phyloP scores from a whole-genome alignment of 2,329 filamentous ascomycete species.

The Sphaerulina vaccinii region DNA sequence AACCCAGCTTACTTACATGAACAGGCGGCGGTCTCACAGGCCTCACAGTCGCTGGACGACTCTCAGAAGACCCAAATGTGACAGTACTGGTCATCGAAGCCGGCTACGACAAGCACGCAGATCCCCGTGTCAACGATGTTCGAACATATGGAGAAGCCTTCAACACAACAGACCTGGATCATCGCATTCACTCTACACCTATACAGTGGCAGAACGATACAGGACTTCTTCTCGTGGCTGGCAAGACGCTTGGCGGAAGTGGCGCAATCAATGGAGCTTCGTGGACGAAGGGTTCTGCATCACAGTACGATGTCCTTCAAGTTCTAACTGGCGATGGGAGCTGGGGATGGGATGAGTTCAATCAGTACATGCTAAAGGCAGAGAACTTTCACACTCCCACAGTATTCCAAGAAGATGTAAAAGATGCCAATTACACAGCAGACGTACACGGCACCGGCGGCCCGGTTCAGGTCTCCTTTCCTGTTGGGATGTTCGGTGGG shows the following conservation, averaged over 20 bases:
- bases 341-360: constrained; percentile 30
- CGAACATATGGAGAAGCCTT: constrained; percentile 29
- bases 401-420: constrained; percentile 13
- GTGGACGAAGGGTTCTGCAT: constrained; percentile 33
- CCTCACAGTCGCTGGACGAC: constrained; percentile 27
- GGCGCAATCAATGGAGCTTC: constrained; percentile 31
- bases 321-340: constrained; percentile 30
- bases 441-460: constrained; percentile 24
- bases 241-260: constrained; percentile 31
- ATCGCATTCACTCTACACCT: constrained; percentile 26
- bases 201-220: constrained; percentile 26
- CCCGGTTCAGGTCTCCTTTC: constrained; percentile 30
- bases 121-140: constrained; percentile 27
- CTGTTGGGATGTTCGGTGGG: constrained; percentile 28
- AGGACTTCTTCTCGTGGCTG: constrained; percentile 26
- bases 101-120: constrained; percentile 23
- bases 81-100: constrained; percentile 29
- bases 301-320: constrained; percentile 33
- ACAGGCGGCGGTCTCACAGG: constrained; percentile 28
- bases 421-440: constrained; percentile 25
- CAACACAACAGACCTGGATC: constrained; percentile 21
- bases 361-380: constrained; percentile 29
- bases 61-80: constrained; percentile 27
- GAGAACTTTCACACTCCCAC: constrained; percentile 30
- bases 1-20: neutral